Percentiles rank a stretch among this genome's conserved stretches.
phyloP scores from a whole-genome alignment of 345 rosid genomes.

The Sonneratia alba region DNA sequence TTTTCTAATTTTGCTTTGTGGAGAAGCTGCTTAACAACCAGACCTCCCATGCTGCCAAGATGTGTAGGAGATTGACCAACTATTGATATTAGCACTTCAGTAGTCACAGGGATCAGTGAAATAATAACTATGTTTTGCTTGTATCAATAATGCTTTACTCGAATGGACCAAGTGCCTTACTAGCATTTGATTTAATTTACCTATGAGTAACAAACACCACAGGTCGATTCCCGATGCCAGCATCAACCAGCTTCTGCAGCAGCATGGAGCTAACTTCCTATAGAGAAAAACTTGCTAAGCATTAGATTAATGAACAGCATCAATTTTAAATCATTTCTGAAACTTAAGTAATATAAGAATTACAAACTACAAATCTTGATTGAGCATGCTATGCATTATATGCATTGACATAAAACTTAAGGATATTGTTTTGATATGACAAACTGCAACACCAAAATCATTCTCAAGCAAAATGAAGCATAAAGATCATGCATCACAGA shows the following conservation, averaged over 20 bases:
- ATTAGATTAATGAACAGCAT: background rate
- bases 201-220: constrained; percentile 99
- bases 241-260: constrained; percentile 67
- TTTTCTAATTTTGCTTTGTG: constrained; percentile 80
- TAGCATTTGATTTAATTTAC: constrained; percentile 16
- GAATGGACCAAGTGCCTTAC: background rate
- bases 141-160: background rate
- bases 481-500: background rate
- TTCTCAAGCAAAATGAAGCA: background rate
- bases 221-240: constrained; percentile 91
- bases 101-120: background rate
- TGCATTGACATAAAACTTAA: background rate
- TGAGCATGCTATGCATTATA: background rate
- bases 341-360: background rate
- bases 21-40: constrained; percentile 92
- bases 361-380: background rate
- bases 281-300: background rate
- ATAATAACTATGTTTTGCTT: background rate
- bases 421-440: background rate
- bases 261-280: constrained; percentile 91
- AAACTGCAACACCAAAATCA: background rate
- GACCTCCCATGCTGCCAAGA: constrained; percentile 86
- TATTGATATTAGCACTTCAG: too few species aligned
- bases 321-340: background rate
- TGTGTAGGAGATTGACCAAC: constrained; percentile 2